These are phyloP conservation scores for Podaxis sp. DNA, from an alignment of 768 basidiomycete species.

Conservation along the genomic window DNA sequence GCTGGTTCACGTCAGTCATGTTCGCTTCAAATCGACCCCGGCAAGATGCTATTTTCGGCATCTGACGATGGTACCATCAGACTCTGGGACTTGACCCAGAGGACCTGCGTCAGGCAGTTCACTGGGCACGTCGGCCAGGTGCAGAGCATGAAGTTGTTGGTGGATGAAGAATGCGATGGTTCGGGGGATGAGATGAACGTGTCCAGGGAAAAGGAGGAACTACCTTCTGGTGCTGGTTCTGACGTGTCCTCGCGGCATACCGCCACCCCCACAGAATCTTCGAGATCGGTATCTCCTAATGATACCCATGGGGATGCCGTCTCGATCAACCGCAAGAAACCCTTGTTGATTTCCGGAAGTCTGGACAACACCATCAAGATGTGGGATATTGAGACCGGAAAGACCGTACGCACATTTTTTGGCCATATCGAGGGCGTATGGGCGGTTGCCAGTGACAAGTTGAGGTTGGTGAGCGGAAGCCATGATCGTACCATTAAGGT, in stretches of 20 bases:
- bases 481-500: conserved; percentile 99
- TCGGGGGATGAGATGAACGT: conserved; percentile 19
- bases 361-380: conserved; percentile 94
- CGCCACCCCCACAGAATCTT: not conserved
- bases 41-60: conserved; percentile 96
- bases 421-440: conserved; percentile 99
- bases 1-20: conserved; percentile 21
- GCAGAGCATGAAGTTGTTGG: conserved; percentile 80
- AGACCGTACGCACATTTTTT: conserved; percentile 78
- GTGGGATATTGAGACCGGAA: conserved; percentile 91
- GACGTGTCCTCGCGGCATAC: conserved; percentile 4
- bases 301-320: not conserved
- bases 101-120: conserved; percentile 81
- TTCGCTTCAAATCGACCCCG: conserved; percentile 59
- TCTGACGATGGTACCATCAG: conserved; percentile 93
- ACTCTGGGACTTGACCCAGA: conserved; percentile 85
- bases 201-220: conserved; percentile 17
- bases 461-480: conserved; percentile 88
- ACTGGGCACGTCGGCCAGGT: conserved; percentile 92
- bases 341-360: conserved; percentile 82
- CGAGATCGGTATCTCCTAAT: not conserved
- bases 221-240: conserved; percentile 9
- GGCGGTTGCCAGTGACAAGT: conserved; percentile 89
- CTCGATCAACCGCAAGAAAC: conserved; percentile 39
- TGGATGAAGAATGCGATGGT: conserved; percentile 43